These are phyloP conservation scores for Rhizophora mangle DNA, from an alignment of 345 rosid species.

Conservation along the genomic window DNA sequence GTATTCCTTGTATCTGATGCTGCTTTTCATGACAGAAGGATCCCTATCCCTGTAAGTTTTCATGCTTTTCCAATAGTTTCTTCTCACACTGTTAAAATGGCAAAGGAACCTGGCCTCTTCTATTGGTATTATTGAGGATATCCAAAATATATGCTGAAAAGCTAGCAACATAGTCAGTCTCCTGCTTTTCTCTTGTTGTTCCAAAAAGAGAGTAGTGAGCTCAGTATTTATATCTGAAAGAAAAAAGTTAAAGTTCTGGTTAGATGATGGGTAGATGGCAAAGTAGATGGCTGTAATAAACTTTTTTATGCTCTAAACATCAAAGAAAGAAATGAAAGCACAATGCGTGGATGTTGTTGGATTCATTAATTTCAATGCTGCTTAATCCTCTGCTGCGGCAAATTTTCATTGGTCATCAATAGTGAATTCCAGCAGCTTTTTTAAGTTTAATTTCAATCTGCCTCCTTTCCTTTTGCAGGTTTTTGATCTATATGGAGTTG, in stretches of 20 bases:
- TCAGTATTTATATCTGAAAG: not conserved
- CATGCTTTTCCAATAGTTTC: slow-evolving; percentile 2
- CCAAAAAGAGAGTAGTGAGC: not conserved
- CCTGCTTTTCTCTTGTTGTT: not conserved
- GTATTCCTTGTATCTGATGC: slow-evolving; percentile 62
- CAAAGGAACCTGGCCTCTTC: not conserved
- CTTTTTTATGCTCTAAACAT: not conserved
- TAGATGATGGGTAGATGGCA: not conserved
- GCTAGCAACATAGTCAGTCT: not conserved
- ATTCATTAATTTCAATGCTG: not conserved
- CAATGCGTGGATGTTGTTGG: not conserved
- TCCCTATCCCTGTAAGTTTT: slow-evolving; percentile 78
- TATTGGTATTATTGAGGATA: not conserved
- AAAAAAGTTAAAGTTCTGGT: not conserved
- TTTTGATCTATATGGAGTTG: slow-evolving; percentile 82
- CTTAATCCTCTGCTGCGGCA: not conserved
- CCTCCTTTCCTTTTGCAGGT: slow-evolving; percentile 40
- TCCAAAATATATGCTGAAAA: not conserved
- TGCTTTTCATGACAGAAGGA: slow-evolving; percentile 96
- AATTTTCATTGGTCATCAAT: slow-evolving; percentile 1
- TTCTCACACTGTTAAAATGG: not conserved
- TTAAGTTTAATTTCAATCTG: not conserved
- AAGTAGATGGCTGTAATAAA: not conserved
- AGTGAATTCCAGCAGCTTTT: not conserved
- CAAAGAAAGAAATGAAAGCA: not conserved